Evolutionary conservation across 1,284 basidiomycete species (phyloP), one percentile per base, ranked within the genome.

Genomic region (Malassezia obtusa): DNA sequence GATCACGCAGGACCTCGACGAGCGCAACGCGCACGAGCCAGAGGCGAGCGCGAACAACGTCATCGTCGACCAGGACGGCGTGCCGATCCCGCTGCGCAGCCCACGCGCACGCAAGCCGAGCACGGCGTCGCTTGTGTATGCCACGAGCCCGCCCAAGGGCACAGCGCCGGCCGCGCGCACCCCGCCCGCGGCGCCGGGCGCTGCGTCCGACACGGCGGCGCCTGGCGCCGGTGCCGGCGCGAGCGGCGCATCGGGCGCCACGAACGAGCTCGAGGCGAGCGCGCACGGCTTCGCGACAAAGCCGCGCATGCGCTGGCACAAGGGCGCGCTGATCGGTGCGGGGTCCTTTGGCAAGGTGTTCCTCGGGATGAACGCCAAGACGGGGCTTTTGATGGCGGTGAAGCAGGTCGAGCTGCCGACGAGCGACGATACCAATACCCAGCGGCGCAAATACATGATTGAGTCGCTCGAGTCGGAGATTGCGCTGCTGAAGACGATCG

Each of bases 361-460:
- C 76, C 83, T 99, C 14, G 94, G 91, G 31, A 95, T 98, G 90
- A 91, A 95, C 75, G 88, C 91, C 1, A 81, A 85, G 32, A 88
- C 82, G 44, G 94, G 94, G 26, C 79, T 91, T 11, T 79, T 98
- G 56, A 98, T 99, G 94, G 94, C 94, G 24, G 94, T 99, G 61
- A 98, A 98, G 78, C 92, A 98, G 79, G 94, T 99, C 44, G 89
- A 96, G 68, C 80, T 98, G 25, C 88, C 89, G 0, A 85, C 84
- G 0, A 86, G 87, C 15, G 84, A 85, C 25, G 84, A 84, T 9
- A 83, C 86, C 21, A 92, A 89, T 69, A 87, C 92, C 67, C 89
- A 92, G 69, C 83, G 89, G 61, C 95, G 94, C 77, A 86, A 87
- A 77, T 83, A 81, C 75, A 96, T 96, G 91, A 81, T 94, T 7